A percentile compares a stretch with the other conserved stretches of the same genome.
Evolutionary conservation across 805 yeast species (phyloP).

Genomic region (Pichia phayaonensis): DNA sequence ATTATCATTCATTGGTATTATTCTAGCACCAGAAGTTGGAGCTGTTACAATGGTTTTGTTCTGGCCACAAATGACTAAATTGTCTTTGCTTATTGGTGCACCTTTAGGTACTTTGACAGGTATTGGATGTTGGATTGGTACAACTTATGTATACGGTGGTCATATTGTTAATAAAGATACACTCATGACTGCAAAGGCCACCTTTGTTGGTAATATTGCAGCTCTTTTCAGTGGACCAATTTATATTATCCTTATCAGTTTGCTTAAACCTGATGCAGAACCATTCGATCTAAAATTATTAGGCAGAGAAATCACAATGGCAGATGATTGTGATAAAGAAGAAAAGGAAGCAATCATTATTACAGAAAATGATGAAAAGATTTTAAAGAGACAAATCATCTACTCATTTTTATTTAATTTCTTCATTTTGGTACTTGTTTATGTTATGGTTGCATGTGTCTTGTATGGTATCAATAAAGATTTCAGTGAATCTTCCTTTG

Average conservation of each 20-base stretch:
- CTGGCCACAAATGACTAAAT: constrained; percentile 27
- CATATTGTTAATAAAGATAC: constrained; percentile 24
- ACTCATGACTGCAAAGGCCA: constrained; percentile 17
- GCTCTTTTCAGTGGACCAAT: constrained; percentile 23
- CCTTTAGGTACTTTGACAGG: constrained; percentile 48
- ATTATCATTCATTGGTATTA: constrained; percentile 33
- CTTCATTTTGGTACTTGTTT: constrained; percentile 25
- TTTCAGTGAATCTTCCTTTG: constrained; percentile 30
- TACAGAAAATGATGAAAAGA: constrained; percentile 16
- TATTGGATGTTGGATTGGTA: constrained; percentile 38
- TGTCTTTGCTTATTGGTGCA: constrained; percentile 31
- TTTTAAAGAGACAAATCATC: constrained; percentile 29
- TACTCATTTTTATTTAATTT: constrained; percentile 35
- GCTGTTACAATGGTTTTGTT: constrained; percentile 30
- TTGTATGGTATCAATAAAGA: constrained; percentile 30
- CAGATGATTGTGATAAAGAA: constrained; percentile 30
- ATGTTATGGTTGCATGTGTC: constrained; percentile 27
- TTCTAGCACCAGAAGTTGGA: constrained; percentile 31
- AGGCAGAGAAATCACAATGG: constrained; percentile 21
- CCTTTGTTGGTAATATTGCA: constrained; percentile 24
- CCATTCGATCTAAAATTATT: constrained; percentile 26
- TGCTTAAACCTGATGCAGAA: constrained; percentile 22
- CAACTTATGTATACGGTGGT: constrained; percentile 20
- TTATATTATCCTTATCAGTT: constrained; percentile 23
- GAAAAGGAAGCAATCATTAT: constrained; percentile 24